Conservation (phyloP, 345 rosid genomes). For the Kernera saxatilis region DNA sequence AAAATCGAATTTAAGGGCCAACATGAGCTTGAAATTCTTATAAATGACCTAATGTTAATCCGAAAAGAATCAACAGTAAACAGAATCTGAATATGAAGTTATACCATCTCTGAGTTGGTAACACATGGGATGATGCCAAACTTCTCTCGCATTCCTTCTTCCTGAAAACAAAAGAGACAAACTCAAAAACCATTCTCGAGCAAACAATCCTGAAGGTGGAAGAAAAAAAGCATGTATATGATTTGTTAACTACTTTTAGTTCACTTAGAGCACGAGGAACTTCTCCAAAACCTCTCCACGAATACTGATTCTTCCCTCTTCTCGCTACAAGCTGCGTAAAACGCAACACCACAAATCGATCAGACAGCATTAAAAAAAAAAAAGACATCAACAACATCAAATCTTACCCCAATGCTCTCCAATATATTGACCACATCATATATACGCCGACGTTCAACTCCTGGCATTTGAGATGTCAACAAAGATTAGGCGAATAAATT, state of each 20-base stretch:
- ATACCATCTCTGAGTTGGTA: slow-evolving; percentile 38
- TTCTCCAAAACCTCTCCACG: slow-evolving; percentile 68
- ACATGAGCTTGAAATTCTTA: neutral
- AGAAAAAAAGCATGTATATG: neutral
- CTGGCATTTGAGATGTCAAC: slow-evolving; percentile 24
- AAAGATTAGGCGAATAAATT: neutral
- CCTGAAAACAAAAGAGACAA: slow-evolving; percentile 35
- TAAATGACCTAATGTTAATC: neutral
- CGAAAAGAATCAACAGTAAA: neutral
- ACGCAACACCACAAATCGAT: neutral
- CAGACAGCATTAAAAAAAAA: neutral
- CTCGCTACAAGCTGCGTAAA: slow-evolving; percentile 57
- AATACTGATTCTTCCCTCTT: slow-evolving; percentile 68
- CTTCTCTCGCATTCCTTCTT: slow-evolving; percentile 54
- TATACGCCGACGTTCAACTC: slow-evolving; percentile 74
- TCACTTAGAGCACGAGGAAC: slow-evolving; percentile 54
- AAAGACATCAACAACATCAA: neutral
- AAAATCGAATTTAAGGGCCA: neutral
- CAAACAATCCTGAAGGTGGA: neutral
- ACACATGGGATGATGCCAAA: slow-evolving; percentile 33
- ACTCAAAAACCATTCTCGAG: neutral
- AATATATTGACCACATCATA: slow-evolving; percentile 78
- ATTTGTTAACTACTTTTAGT: slow-evolving; percentile 41
- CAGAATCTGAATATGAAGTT: neutral
- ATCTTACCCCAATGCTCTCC: slow-evolving; percentile 69